Base-by-base conservation (phyloP, 2,329 filamentous ascomycete species). In the Colletotrichum sp. region DNA sequence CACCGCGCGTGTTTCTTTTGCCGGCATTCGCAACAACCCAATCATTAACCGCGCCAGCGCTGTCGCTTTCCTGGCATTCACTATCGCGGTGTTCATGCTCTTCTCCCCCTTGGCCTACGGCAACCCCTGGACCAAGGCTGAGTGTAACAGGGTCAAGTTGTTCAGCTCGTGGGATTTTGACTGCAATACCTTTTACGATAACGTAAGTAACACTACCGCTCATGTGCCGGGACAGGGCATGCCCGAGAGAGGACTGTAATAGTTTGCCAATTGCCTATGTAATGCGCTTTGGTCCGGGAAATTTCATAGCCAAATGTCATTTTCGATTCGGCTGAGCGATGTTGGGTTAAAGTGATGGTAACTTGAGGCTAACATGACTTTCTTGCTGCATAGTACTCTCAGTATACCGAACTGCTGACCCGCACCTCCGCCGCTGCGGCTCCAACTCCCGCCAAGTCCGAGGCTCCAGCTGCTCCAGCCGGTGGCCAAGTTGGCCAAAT, bases 111-210 rank as follows among this genome's bases (percentile, higher is more conserved):
- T 99, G 47, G 92, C 94, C 13, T 99, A 99, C 80, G 97, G 97
- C 75, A 98, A 98, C 82, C 88, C 92, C 66, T 99, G 97, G 97
- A 99, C 96, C 66, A 94, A 95, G 87, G 86, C 89, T 73, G 93
- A 97, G 80, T 99, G 97, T 89, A 92, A 91, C 78, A 92, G 91
- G 70, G 93, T 97, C 75, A 98, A 98, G 88, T 87, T 99, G 15
- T 93, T 98, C 81, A 87, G 90, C 72, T 93, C 92, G 3, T 99
- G 97, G 97, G 97, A 99, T 82, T 99, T 96, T 90, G 97, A 99
- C 84, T 99, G 97, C 90, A 98, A 98, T 84, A 96, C 91, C 74
- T 99, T 99, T 87, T 88, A 93, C 78, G 92, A 93, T 77, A 92
- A 92, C 81, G 96, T 98, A 92, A 94, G 94, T 93, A 66, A 73